Evolutionary conservation across 768 basidiomycete species (phyloP).

Genomic region (Rhodotorula taiwanensis): DNA sequence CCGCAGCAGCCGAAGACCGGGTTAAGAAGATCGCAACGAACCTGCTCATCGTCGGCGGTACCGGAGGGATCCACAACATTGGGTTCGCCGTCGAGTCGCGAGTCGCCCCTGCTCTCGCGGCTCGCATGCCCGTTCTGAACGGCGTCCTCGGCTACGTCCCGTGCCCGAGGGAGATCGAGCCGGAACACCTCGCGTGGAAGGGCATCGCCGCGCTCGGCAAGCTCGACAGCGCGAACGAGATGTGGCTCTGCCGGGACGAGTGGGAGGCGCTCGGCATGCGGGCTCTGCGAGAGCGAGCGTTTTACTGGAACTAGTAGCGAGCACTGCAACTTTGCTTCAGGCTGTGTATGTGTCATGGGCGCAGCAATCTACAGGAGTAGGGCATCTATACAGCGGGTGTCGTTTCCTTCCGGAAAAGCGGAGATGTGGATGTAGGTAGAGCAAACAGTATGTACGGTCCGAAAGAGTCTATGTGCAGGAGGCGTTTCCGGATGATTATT

Average conservation of each 20-base stretch:
- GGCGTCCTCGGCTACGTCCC: conserved; percentile 73
- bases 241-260: conserved; percentile 80
- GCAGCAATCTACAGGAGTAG: too few species aligned
- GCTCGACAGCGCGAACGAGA: conserved; percentile 79
- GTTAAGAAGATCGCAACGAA: conserved; percentile 81
- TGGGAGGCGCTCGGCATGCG: conserved; percentile 53
- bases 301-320: conserved; percentile 37
- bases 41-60: conserved; percentile 80
- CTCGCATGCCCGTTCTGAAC: conserved; percentile 30
- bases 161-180: conserved; percentile 89
- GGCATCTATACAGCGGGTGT: too few species aligned
- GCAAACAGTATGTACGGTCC: too few species aligned
- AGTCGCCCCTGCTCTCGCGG: conserved; percentile 69
- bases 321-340: neutral
- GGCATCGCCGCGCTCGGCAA: conserved; percentile 84
- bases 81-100: conserved; percentile 80
- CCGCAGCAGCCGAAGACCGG: conserved; percentile 62
- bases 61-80: conserved; percentile 71
- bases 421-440: neutral
- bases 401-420: too few species aligned
- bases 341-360: neutral
- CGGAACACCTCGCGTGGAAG: conserved; percentile 85
- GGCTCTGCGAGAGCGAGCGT: conserved; percentile 45
- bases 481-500: neutral
- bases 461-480: neutral